Evolutionary conservation across 148 eudicot genomes (phyloP).

Genomic region (Diospyros lotus): DNA sequence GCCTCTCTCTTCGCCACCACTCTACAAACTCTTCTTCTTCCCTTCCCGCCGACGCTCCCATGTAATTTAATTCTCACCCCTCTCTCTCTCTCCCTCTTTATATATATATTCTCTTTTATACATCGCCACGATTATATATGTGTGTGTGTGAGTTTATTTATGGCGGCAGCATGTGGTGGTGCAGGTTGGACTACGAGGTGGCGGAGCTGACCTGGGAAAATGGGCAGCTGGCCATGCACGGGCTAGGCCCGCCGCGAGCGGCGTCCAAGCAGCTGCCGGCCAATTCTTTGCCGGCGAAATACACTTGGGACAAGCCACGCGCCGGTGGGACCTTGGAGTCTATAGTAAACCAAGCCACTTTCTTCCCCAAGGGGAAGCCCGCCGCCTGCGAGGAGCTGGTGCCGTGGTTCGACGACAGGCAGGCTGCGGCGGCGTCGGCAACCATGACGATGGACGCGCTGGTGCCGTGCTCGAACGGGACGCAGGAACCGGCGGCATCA

Average conservation of each 20-base stretch:
- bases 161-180: not conserved
- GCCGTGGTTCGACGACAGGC: slow-evolving; percentile 30
- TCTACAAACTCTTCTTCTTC: too few relatives aligned
- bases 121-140: not conserved
- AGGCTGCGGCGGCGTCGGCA: slow-evolving; percentile 1
- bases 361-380: slow-evolving; percentile 11
- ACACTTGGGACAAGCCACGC: slow-evolving; percentile 46
- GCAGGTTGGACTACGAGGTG: slow-evolving; percentile 76
- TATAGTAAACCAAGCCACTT: slow-evolving; percentile 65
- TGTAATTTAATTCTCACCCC: slow-evolving; percentile 33
- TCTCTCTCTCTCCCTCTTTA: slow-evolving; percentile 30
- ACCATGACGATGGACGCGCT: slow-evolving; percentile 46
- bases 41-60: slow-evolving; percentile 11
- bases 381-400: slow-evolving; percentile 20
- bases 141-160: not conserved
- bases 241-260: slow-evolving; percentile 52
- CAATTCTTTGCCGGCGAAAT: slow-evolving; percentile 16
- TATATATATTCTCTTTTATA: not conserved
- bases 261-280: slow-evolving; percentile 18
- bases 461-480: slow-evolving; percentile 29
- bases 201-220: slow-evolving; percentile 89
- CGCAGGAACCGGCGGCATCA: not conserved
- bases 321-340: slow-evolving; percentile 75
- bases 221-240: slow-evolving; percentile 73
- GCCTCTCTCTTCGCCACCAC: too few relatives aligned